Base-by-base conservation (phyloP, 306 rosid species). In the Dalbergia cultrata region DNA sequence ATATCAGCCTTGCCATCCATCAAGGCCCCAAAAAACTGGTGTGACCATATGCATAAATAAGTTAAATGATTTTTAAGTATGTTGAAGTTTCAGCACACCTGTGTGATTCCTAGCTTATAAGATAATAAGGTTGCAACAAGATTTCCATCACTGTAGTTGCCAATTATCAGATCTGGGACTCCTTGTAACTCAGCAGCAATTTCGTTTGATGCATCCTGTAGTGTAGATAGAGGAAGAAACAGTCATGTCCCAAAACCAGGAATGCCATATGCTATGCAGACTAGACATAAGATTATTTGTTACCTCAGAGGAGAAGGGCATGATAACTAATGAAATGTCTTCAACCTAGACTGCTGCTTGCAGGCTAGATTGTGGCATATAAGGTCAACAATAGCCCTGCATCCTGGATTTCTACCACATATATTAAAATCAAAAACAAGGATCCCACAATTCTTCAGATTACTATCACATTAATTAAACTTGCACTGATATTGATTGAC, bases 81-180 rank as follows among this genome's bases (percentile, higher is more conserved):
- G 50, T 74, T 44, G 54, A 63, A 69, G 63, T 35, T 12, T 18
- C 59, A 75, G 6, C 54, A 22, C 61, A 90, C 97, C 93, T 81
- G 86, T 34, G 86, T 77, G 70, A 87, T 74, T 74, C 90, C 90
- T 13, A 84, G 80, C 66, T 74, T 78, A 59, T 70, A 57, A 41
- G 90, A 78, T 65, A 84, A 84, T 67, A 87, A 71, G 67, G 88
- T 72, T 49, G 90, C 88, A 73, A 87, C 86, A 65, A 87, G 88
- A 81, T 87, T 87, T 74, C 86, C 86, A 84, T 84, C 82, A 65
- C 90, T 87, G 67, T 84, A 84, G 84, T 84, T 84, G 22, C 88
- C 88, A 37, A 87, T 84, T 26, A 84, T 57, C 56, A 84, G 74
- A 84, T 81, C 87, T 18, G 90, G 90, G 81, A 74, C 58, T 22